Base-by-base conservation (phyloP, 2,329 filamentous ascomycete genomes). In the Periconia macrospinosa region DNA sequence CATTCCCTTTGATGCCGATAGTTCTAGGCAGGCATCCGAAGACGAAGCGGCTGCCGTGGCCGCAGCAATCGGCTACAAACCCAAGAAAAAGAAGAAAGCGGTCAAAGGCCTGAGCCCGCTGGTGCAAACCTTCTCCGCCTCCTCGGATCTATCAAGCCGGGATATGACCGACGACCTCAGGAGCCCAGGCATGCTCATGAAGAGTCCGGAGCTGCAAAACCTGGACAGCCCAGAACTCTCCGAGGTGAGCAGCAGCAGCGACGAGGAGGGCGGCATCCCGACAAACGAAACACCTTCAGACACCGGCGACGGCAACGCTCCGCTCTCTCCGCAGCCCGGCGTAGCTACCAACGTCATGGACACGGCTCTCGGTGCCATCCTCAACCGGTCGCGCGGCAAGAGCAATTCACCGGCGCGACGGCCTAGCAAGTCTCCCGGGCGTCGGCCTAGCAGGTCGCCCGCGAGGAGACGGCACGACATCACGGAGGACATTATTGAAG, bases 21-120 rank as follows among this genome's bases (percentile, higher is more conserved):
- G 73, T 6, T 74, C 76, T 17, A 62, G 51, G 20, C 57, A 56
- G 33, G 56, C 62, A 11, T 63, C 62, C 1, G 78, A 79, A 41
- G 77, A 78, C 61, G 82, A 81, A 63, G 76, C 76, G 45, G 76
- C 76, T 33, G 79, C 79, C 14, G 80, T 83, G 30, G 77, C 78
- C 2, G 75, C 75, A 52, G 81, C 79, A 7, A 75, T 80, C 40
- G 80, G 78, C 17, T 72, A 78, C 15, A 75, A 73, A 44, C 66
- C 56, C 33, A 47, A 48, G 17, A 45, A 17, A 30, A 30, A 15
- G 27, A 37, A 37, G 33, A 37, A 13, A 10, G 15, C 11, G 5
- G 56, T 55, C 2, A 42, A 44, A 20, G 70, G 71, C 2, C 37
- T 59, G n/a, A 71, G 67, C 47, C 68, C 70, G 7, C 56, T 75